Evolutionary conservation across 2,329 filamentous ascomycete species (phyloP).

Genomic region (Penicillium sp.): DNA sequence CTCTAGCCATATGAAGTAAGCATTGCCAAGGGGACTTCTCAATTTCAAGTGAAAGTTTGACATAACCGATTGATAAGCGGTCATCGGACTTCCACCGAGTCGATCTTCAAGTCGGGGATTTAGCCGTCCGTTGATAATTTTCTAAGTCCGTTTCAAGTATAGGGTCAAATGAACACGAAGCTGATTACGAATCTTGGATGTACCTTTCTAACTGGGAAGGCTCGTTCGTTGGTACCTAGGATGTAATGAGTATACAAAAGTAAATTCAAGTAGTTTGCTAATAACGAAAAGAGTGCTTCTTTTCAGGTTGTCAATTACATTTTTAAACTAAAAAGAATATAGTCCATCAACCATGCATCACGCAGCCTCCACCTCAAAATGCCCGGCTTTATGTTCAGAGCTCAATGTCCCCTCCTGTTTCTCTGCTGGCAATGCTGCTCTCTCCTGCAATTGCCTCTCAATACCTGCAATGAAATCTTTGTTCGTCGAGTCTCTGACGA

Average conservation of each 20-base stretch:
- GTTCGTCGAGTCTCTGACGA: conserved; percentile 12
- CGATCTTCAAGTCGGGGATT: background rate
- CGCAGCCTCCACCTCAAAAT: background rate
- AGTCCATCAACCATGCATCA: background rate
- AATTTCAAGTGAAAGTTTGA: background rate
- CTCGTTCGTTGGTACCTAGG: no score
- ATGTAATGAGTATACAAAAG: no score
- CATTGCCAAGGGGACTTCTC: background rate
- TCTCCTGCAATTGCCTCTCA: conserved; percentile 38
- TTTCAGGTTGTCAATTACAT: no score
- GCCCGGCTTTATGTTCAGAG: background rate
- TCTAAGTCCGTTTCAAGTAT: background rate
- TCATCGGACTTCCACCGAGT: background rate
- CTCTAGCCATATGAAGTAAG: background rate
- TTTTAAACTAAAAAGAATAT: no score
- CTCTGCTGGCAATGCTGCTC: background rate
- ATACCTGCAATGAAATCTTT: conserved; percentile 9
- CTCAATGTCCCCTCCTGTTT: background rate
- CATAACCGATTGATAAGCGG: background rate
- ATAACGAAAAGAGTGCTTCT: no score
- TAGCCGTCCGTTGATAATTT: background rate
- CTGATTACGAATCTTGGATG: no score
- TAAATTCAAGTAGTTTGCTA: no score
- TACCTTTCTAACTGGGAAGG: no score
- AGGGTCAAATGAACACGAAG: no score